Evolutionary conservation across 768 basidiomycete genomes (phyloP).

Genomic region (Neoboletus magnificus): DNA sequence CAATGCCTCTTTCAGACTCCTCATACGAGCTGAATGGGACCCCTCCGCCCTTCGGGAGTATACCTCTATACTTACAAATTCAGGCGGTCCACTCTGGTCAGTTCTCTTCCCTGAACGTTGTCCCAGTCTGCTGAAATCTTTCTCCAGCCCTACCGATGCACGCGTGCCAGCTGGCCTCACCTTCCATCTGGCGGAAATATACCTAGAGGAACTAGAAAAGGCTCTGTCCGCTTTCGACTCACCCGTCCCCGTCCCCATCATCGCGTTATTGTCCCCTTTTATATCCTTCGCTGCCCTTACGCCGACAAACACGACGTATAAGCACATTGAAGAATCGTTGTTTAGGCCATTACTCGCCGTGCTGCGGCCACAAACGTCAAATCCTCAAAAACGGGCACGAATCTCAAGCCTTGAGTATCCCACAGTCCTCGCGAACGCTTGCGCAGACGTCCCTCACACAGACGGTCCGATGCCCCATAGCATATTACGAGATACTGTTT

Average conservation of each 20-base stretch:
- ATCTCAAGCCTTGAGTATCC: conserved; percentile 32
- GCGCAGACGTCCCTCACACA: conserved; percentile 38
- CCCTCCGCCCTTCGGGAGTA: conserved; percentile 51
- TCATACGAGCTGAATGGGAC: conserved; percentile 73
- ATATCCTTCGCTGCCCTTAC: conserved; percentile 68
- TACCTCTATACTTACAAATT: conserved; percentile 58
- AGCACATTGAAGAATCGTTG: conserved; percentile 66
- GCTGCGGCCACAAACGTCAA: conserved; percentile 39
- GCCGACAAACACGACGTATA: conserved; percentile 58
- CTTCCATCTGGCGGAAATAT: conserved; percentile 88
- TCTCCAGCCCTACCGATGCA: conserved; percentile 58
- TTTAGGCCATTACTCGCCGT: conserved; percentile 66
- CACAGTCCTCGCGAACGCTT: conserved; percentile 52
- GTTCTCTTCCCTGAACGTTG: conserved; percentile 14
- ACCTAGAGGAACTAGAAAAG: conserved; percentile 85
- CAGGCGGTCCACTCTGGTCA: conserved; percentile 86
- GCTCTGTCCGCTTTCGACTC: conserved; percentile 35
- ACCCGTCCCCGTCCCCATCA: conserved; percentile 45
- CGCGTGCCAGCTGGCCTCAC: conserved; percentile 75
- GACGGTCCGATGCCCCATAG: conserved; percentile 37
- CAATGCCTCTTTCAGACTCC: conserved; percentile 79
- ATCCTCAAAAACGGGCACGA: conserved; percentile 47
- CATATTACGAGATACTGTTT: conserved; percentile 50
- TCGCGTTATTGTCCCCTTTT: conserved; percentile 65
- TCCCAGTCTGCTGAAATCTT: conserved; percentile 3